phyloP scores from a whole-genome alignment of 176 grass and related monocot species.

The Typha latifolia region DNA sequence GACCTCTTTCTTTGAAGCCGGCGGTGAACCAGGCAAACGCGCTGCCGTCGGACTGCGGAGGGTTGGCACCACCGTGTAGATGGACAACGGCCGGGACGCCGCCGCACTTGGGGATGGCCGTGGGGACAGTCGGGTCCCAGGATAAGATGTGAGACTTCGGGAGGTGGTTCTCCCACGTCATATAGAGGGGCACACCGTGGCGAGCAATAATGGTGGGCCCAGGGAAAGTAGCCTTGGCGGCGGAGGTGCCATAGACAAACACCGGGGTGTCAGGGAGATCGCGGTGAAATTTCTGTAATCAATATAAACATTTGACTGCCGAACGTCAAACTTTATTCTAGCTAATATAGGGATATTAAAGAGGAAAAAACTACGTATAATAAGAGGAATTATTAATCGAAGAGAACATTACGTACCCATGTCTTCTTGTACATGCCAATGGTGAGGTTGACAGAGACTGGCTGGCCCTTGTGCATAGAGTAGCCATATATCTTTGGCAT shows the following conservation, averaged over 20 bases:
- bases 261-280: conserved; percentile 1
- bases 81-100: conserved; percentile 7
- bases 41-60: not conserved
- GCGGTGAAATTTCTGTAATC: conserved; percentile 1
- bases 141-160: conserved; percentile 1
- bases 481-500: conserved; percentile 46
- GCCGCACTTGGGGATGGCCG: conserved; percentile 2
- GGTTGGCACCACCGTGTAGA: conserved; percentile 1
- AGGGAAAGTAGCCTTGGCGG: not conserved
- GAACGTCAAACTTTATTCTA: too few relatives aligned
- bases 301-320: not conserved
- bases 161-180: conserved; percentile 7
- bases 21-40: conserved; percentile 10
- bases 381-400: not conserved
- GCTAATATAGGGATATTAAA: too few relatives aligned
- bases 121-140: not conserved
- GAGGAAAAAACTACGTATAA: too few relatives aligned
- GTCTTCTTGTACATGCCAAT: conserved; percentile 52
- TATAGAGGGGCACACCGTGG: not conserved
- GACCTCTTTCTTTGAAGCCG: not conserved
- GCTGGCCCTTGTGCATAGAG: not conserved
- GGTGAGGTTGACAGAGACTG: conserved; percentile 39
- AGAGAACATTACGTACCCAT: conserved; percentile 21
- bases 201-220: conserved; percentile 5
- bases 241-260: not conserved